Conservation (phyloP, 306 rosid species). For the Malus sieversii region DNA sequence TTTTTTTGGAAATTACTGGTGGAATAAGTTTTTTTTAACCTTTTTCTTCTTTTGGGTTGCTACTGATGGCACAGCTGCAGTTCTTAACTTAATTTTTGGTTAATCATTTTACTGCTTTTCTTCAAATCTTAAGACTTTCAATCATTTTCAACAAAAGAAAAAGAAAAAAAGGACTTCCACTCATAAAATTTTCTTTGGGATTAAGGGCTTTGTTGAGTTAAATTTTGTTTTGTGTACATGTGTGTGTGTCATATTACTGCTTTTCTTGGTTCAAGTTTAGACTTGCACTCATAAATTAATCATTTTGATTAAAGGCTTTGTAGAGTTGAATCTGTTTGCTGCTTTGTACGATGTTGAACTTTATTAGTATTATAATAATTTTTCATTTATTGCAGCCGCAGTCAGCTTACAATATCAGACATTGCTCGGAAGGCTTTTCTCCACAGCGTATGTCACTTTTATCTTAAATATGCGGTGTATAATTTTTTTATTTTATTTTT, state of each 20-base stretch:
- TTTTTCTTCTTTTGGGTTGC: not conserved
- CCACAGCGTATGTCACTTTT: slow-evolving; percentile 65
- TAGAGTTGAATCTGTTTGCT: not conserved
- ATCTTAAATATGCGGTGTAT: not conserved
- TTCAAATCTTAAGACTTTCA: not conserved
- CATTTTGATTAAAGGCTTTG: not conserved
- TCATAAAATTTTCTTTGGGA: not conserved
- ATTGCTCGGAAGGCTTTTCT: slow-evolving; percentile 99
- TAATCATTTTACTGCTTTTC: not conserved
- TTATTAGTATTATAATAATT: slow-evolving; percentile 9
- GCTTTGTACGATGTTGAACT: slow-evolving; percentile 1
- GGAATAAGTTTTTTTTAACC: not conserved
- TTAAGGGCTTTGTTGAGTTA: not conserved
- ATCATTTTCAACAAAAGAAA: not conserved
- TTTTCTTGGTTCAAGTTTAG: not conserved
- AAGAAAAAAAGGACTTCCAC: not conserved
- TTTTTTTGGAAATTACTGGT: not conserved
- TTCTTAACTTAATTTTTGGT: not conserved
- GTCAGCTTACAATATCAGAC: slow-evolving; percentile 79
- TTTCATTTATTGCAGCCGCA: slow-evolving; percentile 46
- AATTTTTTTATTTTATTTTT: not conserved
- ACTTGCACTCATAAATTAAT: not conserved
- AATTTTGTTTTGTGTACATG: not conserved
- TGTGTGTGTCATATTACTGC: not conserved
- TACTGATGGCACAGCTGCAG: not conserved